These are phyloP conservation scores for Cerrena zonata DNA, from an alignment of 1,284 basidiomycete genomes.

Conservation along the genomic window DNA sequence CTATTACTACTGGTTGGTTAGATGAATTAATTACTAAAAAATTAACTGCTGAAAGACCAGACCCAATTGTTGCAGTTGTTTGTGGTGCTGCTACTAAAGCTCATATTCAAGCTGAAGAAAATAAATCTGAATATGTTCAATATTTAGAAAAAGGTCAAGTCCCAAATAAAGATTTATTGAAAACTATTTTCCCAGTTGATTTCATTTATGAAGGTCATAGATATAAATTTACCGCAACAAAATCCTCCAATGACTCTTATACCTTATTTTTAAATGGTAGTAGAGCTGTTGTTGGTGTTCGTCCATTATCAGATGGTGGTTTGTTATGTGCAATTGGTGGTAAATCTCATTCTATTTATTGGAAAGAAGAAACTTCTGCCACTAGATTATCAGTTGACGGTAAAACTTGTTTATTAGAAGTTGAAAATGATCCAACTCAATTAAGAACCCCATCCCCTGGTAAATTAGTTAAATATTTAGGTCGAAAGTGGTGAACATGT, in stretches of 20 bases:
- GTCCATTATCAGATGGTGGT: conserved; percentile 92
- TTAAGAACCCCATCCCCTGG: conserved; percentile 93
- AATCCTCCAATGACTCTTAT: conserved; percentile 84
- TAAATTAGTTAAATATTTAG: conserved; percentile 90
- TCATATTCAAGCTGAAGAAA: conserved; percentile 83
- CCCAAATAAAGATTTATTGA: conserved; percentile 87
- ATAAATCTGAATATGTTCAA: conserved; percentile 89
- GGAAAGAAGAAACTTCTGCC: conserved; percentile 96
- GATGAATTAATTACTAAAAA: conserved; percentile 95
- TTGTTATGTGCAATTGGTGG: conserved; percentile 88
- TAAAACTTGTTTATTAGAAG: conserved; percentile 97
- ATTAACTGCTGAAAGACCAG: conserved; percentile 94
- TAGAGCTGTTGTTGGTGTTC: conserved; percentile 81
- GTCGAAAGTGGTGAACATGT: conserved; percentile 97
- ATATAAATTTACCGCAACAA: conserved; percentile 93
- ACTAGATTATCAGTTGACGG: conserved; percentile 90
- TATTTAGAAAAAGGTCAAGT: conserved; percentile 98
- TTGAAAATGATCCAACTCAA: conserved; percentile 99
- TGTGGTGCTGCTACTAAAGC: conserved; percentile 98
- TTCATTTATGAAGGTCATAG: conserved; percentile 96
- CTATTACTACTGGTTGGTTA: conserved; percentile 98
- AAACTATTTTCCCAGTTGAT: conserved; percentile 95
- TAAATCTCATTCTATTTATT: conserved; percentile 95
- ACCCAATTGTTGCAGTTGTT: conserved; percentile 86
- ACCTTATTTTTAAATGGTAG: conserved; percentile 96